These are phyloP conservation scores for Leccinum arenicola DNA, from an alignment of 768 basidiomycete species.

Conservation along the genomic window DNA sequence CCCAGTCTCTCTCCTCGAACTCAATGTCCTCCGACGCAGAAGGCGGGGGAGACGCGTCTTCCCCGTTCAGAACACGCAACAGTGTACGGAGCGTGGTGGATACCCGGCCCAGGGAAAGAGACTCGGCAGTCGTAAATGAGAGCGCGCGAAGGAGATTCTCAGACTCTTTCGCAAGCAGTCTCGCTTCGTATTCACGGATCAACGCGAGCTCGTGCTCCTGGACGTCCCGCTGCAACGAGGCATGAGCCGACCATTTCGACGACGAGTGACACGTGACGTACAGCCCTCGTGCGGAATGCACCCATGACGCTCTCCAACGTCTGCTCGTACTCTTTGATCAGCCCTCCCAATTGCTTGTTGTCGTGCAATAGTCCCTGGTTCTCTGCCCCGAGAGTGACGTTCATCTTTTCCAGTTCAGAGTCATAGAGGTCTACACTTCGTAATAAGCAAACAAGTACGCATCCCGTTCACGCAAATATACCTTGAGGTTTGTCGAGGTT, in stretches of 20 bases:
- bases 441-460: background rate
- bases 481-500: conserved; percentile 89
- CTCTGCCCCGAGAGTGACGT: conserved; percentile 70
- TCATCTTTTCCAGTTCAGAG: conserved; percentile 87
- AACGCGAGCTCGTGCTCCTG: conserved; percentile 90
- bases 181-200: conserved; percentile 86
- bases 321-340: conserved; percentile 96
- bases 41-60: conserved; percentile 38
- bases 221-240: conserved; percentile 67
- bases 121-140: conserved; percentile 59
- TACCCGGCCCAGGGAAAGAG: conserved; percentile 65
- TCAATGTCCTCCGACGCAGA: conserved; percentile 9
- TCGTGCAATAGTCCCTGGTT: conserved; percentile 87
- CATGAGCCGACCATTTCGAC: background rate
- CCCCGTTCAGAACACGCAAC: conserved; percentile 68
- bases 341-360: conserved; percentile 88
- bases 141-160: conserved; percentile 59
- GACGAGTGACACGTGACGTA: conserved; percentile 40
- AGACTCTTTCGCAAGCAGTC: conserved; percentile 74
- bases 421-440: conserved; percentile 76
- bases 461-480: conserved; percentile 24
- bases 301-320: conserved; percentile 95
- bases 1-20: conserved; percentile 50
- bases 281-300: conserved; percentile 85
- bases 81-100: conserved; percentile 68